A percentile compares a stretch with the other conserved stretches of the same genome.
These are phyloP conservation scores for Calonectria pteridis DNA, from an alignment of 2,329 filamentous ascomycete genomes.

Conservation along the genomic window DNA sequence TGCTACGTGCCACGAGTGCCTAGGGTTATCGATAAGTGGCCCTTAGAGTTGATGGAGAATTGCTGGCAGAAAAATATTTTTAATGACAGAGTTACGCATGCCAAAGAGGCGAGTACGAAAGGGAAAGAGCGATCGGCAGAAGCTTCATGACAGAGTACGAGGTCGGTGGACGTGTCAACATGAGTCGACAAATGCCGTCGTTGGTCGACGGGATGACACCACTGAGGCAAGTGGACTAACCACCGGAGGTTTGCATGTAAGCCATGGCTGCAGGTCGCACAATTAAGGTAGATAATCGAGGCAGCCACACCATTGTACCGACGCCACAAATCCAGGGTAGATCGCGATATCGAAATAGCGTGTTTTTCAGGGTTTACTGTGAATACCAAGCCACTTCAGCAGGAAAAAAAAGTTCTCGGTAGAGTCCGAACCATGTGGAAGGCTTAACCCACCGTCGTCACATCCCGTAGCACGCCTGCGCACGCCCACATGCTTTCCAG, in stretches of 20 bases:
- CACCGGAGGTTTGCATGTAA: background rate
- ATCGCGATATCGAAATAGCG: slow-evolving; percentile 2
- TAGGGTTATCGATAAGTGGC: background rate
- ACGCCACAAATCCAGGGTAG: slow-evolving; percentile 1
- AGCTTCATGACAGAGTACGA: slow-evolving; percentile 12
- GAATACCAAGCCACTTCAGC: background rate
- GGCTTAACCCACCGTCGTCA: slow-evolving; percentile 2
- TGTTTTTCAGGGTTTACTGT: background rate
- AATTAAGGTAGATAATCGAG: slow-evolving; percentile 1
- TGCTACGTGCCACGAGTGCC: background rate
- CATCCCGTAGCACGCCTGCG: background rate
- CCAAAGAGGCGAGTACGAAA: slow-evolving; percentile 7
- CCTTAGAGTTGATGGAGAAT: slow-evolving; percentile 1
- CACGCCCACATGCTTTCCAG: background rate
- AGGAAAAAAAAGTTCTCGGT: background rate
- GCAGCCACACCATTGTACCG: background rate
- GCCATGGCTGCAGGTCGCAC: background rate
- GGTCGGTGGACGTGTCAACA: background rate
- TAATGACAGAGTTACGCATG: slow-evolving; percentile 2
- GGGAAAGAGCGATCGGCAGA: slow-evolving; percentile 8
- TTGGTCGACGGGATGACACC: background rate
- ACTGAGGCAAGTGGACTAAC: background rate
- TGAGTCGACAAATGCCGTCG: background rate
- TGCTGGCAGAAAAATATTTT: slow-evolving; percentile 1
- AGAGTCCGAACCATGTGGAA: slow-evolving; percentile 9